phyloP scores from a whole-genome alignment of 805 yeast species.

The Spathaspora girioi region DNA sequence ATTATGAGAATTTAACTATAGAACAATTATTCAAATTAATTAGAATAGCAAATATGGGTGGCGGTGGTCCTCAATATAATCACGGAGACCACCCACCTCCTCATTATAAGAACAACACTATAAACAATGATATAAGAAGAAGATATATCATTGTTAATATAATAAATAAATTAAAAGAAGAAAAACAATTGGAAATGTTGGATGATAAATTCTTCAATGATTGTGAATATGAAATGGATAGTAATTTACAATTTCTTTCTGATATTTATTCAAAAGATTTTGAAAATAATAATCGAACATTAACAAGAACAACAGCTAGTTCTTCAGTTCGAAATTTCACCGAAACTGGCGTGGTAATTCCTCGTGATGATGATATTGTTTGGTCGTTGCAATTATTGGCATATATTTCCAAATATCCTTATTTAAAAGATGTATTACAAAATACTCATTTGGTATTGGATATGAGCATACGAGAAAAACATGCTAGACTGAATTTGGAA shows the following conservation, averaged over 20 bases:
- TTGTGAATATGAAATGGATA: constrained; percentile 40
- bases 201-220: constrained; percentile 28
- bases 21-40: constrained; percentile 37
- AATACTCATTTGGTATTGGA: constrained; percentile 71
- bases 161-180: constrained; percentile 33
- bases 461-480: constrained; percentile 46
- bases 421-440: constrained; percentile 69
- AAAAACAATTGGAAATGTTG: constrained; percentile 31
- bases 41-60: constrained; percentile 15
- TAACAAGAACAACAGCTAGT: constrained; percentile 20
- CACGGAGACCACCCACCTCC: not conserved
- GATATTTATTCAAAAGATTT: constrained; percentile 38
- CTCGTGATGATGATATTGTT: constrained; percentile 88
- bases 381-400: constrained; percentile 93
- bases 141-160: constrained; percentile 32
- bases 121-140: constrained; percentile 31
- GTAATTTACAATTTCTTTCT: constrained; percentile 35
- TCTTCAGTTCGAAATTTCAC: constrained; percentile 37
- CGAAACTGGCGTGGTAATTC: constrained; percentile 71
- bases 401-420: constrained; percentile 87
- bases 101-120: constrained; percentile 7
- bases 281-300: constrained; percentile 14
- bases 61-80: constrained; percentile 3
- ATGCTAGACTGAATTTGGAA: constrained; percentile 32
- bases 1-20: constrained; percentile 33